Evolutionary conservation across 2,329 filamentous ascomycete genomes (phyloP), one percentile per base, ranked within the genome.

Genomic region (Neurospora sp.): DNA sequence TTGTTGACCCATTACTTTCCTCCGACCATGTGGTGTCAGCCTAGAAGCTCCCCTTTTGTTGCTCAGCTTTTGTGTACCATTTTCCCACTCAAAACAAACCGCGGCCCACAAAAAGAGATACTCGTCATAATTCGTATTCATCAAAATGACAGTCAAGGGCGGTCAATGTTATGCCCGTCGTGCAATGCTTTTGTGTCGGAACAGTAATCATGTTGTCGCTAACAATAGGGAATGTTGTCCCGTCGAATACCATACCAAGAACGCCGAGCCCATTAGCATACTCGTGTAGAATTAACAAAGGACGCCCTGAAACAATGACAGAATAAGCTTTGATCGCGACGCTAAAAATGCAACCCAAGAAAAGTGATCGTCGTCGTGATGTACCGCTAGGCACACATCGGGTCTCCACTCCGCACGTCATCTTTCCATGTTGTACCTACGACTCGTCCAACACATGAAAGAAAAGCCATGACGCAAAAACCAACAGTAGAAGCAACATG

Each of bases 371-470:
- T 36, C 52, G 52, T 62, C 15, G 23, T 62, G 52, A 62, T 62
- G 52, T 36, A 36, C 52, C 52, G 52, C 52, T 33, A 62, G 28
- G 28, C 52, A 62, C 28, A 33, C 28, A 17, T 62, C 52, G 8
- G n/a, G 28, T 62, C 52, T 62, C 52, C 52, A 36, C 52, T 62
- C 52, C 23, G 28, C 52, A 62, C 52, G 52, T 62, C 52, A 62
- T 62, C 12, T 62, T 62, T 62, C 15, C 52, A n/a, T 62, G 23
- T 36, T 36, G 28, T n/a, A n/a, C 23, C 2, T 33, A 33, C 12
- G 52, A 33, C 23, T 33, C 52, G 69, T 46, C 41, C 41, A 66
- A 68, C 57, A 69, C 57, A 71, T 69, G 46, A 67, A 57, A 70
- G 65, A 66, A 70, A 36, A 68, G 15, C 28, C 23, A 62, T 17